Evolutionary conservation across 345 rosid genomes (phyloP), one percentile per base, ranked within the genome.

Genomic region (Populus ilicifolia): DNA sequence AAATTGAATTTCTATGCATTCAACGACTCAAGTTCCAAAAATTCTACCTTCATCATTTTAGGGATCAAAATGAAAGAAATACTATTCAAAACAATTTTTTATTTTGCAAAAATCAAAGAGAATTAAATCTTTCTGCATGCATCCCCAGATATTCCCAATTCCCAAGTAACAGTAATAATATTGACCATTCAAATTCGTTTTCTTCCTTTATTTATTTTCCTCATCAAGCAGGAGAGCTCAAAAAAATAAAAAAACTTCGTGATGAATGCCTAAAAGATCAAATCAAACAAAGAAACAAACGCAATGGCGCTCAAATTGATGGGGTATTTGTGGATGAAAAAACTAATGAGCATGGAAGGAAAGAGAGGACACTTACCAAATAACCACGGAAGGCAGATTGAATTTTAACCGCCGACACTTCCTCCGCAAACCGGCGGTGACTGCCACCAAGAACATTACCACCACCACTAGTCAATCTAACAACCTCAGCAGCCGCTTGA

Each of bases 351-450:
- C 13, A 27, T 17, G 54, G 5, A 14, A 27, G 5, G 2, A 14
- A 16, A 59, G n/a, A 13, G 0, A 64, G 62, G 25, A 64, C 17
- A 82, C 81, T 70, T 25, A 82, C 84, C 84, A 82, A 73, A 75
- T 82, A 82, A 25, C 84, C 81, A 5, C 84, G 84, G 56, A 82
- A 82, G 20, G 81, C 84, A 21, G 84, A 74, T 68, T 82, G 84
- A 62, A 82, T 82, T 76, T 56, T 78, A 21, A 82, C 59, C 44
- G 74, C 81, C 5, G 84, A 72, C 3, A 65, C 13, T 20, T 39
- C 78, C 68, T 38, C 84, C 50, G 0, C 72, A 48, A 65, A 23
- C 52, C 79, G 70, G 9, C 76, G 79, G 44, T 52, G 76, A 43
- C 64, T 54, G 23, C 43, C 70, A 13, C 18, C 27, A 17, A 41